Evolutionary conservation across 1,139 yeast genomes (phyloP), one percentile per base, ranked within the genome.

Genomic region (Suhomyces guaymorum): DNA sequence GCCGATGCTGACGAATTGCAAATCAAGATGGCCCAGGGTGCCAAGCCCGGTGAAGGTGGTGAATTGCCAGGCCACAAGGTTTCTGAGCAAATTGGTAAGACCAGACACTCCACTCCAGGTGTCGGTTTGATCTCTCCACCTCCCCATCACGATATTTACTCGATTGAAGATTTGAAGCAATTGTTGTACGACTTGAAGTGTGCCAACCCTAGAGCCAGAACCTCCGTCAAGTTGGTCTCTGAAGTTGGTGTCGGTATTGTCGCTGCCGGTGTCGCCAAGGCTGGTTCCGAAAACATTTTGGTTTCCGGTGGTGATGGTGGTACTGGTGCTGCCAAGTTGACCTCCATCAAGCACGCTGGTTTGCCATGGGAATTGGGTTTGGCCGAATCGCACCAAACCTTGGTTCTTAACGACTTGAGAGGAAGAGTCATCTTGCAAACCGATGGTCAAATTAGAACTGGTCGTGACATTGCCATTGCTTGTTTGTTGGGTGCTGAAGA

Each of bases 21-120:
- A 67, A 92, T 92, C 61, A 92, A 92, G 69, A 89, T 92, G 94
- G 97, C 98, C 7, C 98, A 92, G 67, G 97, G 98, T 66, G 98
- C 98, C 38, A 92, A 92, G 66, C 97, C 97, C 7, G 98, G 97
- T 72, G 97, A 92, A 71, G 98, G 98, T 73, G 98, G 98, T 76
- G 97, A 92, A 64, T 73, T 92, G 50, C 97, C 97, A 28, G 97
- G 96, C 42, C 85, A 86, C 69, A 92, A 92, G 66, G 97, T 92
- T 31, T 79, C 94, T 26, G 78, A 75, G 37, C 78, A 79, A 33
- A 92, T 92, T 67, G 98, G 96, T 37, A 88, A 85, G 65, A 90
- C 97, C 4, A 81, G 98, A 69, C 97, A 90, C 61, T 89, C 97
- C 1, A 92, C 97, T 32, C 88, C 95, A 26, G 96, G 96, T 55